Evolutionary conservation across 129 eudicot genomes (phyloP).

Genomic region (Mikania micrantha): DNA sequence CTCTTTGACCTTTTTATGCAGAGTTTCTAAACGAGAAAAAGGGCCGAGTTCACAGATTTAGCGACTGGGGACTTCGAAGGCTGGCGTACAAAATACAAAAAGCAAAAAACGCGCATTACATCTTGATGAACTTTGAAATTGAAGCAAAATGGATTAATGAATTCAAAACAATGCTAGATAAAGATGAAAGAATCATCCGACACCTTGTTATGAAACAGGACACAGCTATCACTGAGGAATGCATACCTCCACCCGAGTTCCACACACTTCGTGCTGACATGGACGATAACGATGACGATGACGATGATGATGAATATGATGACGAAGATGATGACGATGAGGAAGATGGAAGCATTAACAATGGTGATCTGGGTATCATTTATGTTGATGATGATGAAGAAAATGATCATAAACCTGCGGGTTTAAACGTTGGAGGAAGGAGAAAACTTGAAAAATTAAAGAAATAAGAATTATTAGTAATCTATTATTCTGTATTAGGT

Average conservation of each 20-base stretch:
- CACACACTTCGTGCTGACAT: constrained; percentile 53
- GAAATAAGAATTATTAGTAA: constrained; percentile 18
- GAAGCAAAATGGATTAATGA: constrained; percentile 82
- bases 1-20: constrained; percentile 14
- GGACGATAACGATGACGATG: constrained; percentile 59
- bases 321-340: constrained; percentile 44
- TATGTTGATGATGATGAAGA: constrained; percentile 28
- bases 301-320: constrained; percentile 30
- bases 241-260: constrained; percentile 87
- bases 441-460: constrained; percentile 28
- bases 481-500: background rate
- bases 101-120: constrained; percentile 78
- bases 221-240: constrained; percentile 67
- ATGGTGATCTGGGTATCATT: constrained; percentile 7
- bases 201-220: constrained; percentile 95
- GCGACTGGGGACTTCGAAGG: constrained; percentile 92
- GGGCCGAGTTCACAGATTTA: constrained; percentile 87
- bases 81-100: constrained; percentile 80
- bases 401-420: constrained; percentile 4
- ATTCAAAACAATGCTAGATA: constrained; percentile 72
- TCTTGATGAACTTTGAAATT: constrained; percentile 86
- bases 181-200: constrained; percentile 84
- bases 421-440: constrained; percentile 19
- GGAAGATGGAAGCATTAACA: constrained; percentile 10
- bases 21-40: constrained; percentile 81